Evolutionary conservation across 768 basidiomycete genomes (phyloP), one percentile per base, ranked within the genome.

Genomic region (Aureoboletus auriporus): DNA sequence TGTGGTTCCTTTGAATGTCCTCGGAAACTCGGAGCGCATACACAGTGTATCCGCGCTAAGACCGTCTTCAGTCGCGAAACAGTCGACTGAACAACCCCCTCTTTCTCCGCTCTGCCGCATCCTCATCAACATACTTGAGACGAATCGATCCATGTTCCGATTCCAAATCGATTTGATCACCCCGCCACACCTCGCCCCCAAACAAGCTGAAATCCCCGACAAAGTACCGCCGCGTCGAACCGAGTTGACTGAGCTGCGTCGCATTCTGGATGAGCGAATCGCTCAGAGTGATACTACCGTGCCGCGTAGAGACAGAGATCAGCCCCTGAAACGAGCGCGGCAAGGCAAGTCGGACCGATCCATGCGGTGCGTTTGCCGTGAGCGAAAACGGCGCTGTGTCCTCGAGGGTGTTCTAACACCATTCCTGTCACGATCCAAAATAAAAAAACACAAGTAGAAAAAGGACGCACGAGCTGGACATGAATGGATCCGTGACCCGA

Each of bases 311-410:
- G 14, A 63, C 23, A 4, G 42, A 34, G 3, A 65, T 11, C 16
- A 60, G 6, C 0, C 64, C 64, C 11, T 51, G 44, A 20, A 68
- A 65, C 12, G 58, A 56, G 2, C 42, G 53, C 1, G 64, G 66
- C 2, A 68, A 4, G 0, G 46, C 33, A 0, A 65, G 20, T 2
- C 41, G 46, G 29, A 67, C 20, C 6, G 29, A 1, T 1, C 64
- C 64, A 3, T 66, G 43, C 1, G 35, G 8, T 1, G 55, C 16
- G 1, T 28, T 33, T 1, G 53, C 58, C 0, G 39, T 54, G 13
- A 67, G 29, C 3, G 33, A 35, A 34, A 58, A 67, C 9, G 64
- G 61, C 0, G 40, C 41, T 5, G 47, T 36, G 1, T 42, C 38
- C 1, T 55, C 53, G 14, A 62, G 10, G 10, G 54, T 38, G 10